phyloP scores from a whole-genome alignment of 106 monocot species.

The Dendrobium nobile region DNA sequence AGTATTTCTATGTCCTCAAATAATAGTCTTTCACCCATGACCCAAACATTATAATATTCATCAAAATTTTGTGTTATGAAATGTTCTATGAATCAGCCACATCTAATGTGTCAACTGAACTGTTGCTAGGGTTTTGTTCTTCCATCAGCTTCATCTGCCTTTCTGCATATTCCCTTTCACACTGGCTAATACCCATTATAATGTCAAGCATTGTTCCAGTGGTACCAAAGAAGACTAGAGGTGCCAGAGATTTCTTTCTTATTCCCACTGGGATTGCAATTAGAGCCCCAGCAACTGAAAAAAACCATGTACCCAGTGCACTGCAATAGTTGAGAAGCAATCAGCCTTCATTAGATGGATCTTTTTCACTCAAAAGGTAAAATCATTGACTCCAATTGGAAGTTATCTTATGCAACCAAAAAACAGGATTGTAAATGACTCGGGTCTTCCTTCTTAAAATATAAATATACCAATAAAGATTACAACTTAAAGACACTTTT shows the following conservation, averaged over 20 bases:
- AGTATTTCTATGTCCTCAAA: too few species aligned
- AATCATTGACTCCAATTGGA: too few species aligned
- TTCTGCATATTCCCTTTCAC: conserved; percentile 88
- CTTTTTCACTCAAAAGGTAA: too few species aligned
- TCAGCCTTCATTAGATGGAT: not conserved
- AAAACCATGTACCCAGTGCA: conserved; percentile 93
- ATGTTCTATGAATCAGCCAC: not conserved
- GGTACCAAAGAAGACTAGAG: conserved; percentile 92
- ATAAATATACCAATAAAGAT: too few species aligned
- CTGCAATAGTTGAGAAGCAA: conserved; percentile 25
- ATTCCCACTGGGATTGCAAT: conserved; percentile 95
- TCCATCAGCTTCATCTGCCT: conserved; percentile 79
- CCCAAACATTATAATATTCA: too few species aligned
- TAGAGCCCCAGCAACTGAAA: conserved; percentile 74
- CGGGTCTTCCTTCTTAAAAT: too few species aligned
- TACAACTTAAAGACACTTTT: too few species aligned
- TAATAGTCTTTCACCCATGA: too few species aligned
- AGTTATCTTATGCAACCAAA: too few species aligned
- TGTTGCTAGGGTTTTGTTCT: conserved; percentile 29
- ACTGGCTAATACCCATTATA: conserved; percentile 81
- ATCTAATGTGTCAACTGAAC: conserved; percentile 12
- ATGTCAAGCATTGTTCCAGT: conserved; percentile 99
- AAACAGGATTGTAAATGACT: too few species aligned
- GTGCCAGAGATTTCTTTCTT: conserved; percentile 70
- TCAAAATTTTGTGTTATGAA: too few species aligned